Base-by-base conservation (phyloP, 495 filamentous ascomycete genomes). In the Astrothelium subdiscretum region DNA sequence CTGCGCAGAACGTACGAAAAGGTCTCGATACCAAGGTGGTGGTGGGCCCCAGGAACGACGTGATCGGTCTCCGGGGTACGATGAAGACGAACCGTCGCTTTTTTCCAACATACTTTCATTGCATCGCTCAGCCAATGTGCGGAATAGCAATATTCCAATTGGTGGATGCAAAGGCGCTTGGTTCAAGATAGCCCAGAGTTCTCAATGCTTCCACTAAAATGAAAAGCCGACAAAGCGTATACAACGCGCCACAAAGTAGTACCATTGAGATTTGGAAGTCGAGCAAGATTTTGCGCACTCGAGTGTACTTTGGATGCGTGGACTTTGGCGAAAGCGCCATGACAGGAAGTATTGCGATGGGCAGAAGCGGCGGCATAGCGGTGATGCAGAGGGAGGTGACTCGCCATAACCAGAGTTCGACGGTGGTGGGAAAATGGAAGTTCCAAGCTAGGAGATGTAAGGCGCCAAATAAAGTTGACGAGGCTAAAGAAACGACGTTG, bases 331-430 rank as follows among this genome's bases (percentile, higher is more conserved):
- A 11, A 8, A 3, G 42, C 3, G 20, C 18, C 6, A n/a, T n/a
- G 20, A 48, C 8, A 48, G 42, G 42, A 3, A 48, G 8, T 3
- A n/a, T 48, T 8, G 18, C 3, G 42, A 3, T n/a, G 3, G 42
- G 3, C 20, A 8, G 11, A 20, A 48, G 3, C 42, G 20, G 18
- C 18, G 58, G 38, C 27, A n/a, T 10, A 40, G n/a, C 11, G 31
- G 58, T 35, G 29, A 52, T 57, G 52, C 18, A 40, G 29, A 62
- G 27, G 12, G 60, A 48, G 22, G 60, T n/a, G 18, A 32, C 44
- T 6, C 52, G 43, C 60, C 60, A 62, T 20, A 62, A n/a, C 60
- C 60, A 62, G 1, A 57, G 44, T 32, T 62, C 60, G 60, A 40
- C 57, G 60, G 26, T 24, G n/a, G 44, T 62, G 10, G 60, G 60